Conservation (phyloP, 148 eudicot genomes). For the Diospyros kaki region DNA sequence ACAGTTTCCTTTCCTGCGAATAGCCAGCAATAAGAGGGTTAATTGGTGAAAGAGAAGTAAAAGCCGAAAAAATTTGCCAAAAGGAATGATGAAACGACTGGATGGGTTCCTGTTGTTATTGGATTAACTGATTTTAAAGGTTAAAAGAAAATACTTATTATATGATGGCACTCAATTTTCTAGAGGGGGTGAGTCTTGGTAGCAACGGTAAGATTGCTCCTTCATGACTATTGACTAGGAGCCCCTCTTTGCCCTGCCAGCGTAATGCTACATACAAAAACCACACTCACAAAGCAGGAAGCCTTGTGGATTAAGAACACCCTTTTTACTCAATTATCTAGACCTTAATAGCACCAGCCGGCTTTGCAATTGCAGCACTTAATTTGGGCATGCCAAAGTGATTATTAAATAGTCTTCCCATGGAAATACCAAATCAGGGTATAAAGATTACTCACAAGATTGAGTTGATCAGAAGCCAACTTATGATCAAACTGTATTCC, state of each 20-base stretch:
- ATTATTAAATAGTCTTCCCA: neutral
- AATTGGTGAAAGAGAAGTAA: neutral
- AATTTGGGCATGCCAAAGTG: too few relatives aligned
- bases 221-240: neutral
- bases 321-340: too few relatives aligned
- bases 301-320: too few relatives aligned
- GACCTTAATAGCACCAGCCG: too few relatives aligned
- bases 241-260: too few relatives aligned
- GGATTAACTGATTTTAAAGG: neutral
- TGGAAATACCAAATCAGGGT: neutral
- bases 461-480: too few relatives aligned
- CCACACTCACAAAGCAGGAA: too few relatives aligned
- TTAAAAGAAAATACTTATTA: neutral
- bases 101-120: neutral
- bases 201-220: neutral
- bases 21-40: neutral
- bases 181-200: too few relatives aligned
- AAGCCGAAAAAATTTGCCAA: neutral
- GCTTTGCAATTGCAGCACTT: too few relatives aligned
- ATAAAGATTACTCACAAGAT: too few relatives aligned
- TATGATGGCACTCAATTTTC: neutral
- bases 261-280: too few relatives aligned
- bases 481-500: too few relatives aligned
- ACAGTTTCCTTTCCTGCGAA: constrained; percentile 80
- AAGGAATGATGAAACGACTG: neutral